These are phyloP conservation scores for Quercus lobata DNA, from an alignment of 331 rosid genomes.

Conservation along the genomic window DNA sequence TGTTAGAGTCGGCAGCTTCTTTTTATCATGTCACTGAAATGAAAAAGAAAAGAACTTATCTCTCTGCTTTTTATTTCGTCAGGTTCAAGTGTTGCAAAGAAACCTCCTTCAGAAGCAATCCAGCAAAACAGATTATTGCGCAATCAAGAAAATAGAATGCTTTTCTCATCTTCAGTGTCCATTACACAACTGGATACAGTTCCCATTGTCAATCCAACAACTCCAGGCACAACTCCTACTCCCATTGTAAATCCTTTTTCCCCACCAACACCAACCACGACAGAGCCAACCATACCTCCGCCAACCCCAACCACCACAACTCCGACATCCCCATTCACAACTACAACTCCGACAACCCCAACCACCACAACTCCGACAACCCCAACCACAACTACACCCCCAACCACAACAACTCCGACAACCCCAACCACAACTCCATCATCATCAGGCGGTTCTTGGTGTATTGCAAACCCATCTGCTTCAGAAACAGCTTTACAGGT, in stretches of 20 bases:
- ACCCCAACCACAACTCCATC: slow-evolving; percentile 34
- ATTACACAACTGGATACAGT: slow-evolving; percentile 42
- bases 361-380: not conserved
- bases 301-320: slow-evolving; percentile 20
- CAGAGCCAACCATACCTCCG: slow-evolving; percentile 7
- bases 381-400: not conserved
- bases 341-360: slow-evolving; percentile 20
- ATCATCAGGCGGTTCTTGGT: slow-evolving; percentile 72
- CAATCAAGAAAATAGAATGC: slow-evolving; percentile 34
- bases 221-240: slow-evolving; percentile 45
- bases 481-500: slow-evolving; percentile 70
- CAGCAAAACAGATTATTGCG: slow-evolving; percentile 12
- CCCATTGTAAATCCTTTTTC: slow-evolving; percentile 40
- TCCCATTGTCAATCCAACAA: slow-evolving; percentile 71
- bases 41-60: slow-evolving; percentile 4
- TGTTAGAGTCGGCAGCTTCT: slow-evolving; percentile 3
- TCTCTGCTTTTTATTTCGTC: slow-evolving; percentile 22
- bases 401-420: slow-evolving; percentile 1
- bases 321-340: slow-evolving; percentile 27
- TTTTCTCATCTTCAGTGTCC: slow-evolving; percentile 40
- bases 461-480: slow-evolving; percentile 63
- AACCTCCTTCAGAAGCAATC: slow-evolving; percentile 36
- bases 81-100: slow-evolving; percentile 54
- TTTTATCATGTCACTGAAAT: not conserved
- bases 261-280: slow-evolving; percentile 15